These are phyloP conservation scores for Phaeotremella skinneri DNA, from an alignment of 768 basidiomycete species.

Conservation along the genomic window DNA sequence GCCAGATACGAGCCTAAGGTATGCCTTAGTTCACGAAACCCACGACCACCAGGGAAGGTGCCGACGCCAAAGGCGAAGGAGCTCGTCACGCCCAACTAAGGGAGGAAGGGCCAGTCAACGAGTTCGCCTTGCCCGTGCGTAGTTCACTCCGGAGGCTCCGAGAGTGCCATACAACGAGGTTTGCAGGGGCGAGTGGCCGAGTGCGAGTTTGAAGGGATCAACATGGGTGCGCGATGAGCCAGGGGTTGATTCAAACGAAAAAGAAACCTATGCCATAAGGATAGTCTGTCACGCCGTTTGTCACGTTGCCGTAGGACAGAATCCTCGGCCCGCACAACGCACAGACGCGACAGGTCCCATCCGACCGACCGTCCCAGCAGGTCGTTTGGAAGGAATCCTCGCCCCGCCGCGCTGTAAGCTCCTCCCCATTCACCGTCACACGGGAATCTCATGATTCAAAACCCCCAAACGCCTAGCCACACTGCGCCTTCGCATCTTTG, in stretches of 20 bases:
- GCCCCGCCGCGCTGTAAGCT: background rate
- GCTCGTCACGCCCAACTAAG: slow-evolving; percentile 3
- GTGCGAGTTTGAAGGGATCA: background rate
- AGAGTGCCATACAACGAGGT: too few species aligned
- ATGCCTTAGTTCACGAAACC: background rate
- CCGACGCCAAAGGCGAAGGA: slow-evolving; percentile 2
- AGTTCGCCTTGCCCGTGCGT: background rate
- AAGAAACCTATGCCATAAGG: background rate
- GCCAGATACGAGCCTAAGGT: background rate
- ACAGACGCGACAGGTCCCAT: slow-evolving; percentile 6
- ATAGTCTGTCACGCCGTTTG: background rate
- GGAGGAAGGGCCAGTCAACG: background rate
- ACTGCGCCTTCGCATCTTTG: background rate
- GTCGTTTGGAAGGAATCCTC: background rate
- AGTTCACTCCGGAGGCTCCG: too few species aligned
- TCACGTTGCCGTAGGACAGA: background rate
- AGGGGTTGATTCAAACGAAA: background rate
- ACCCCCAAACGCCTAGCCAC: background rate
- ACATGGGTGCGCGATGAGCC: background rate
- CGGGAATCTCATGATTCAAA: background rate
- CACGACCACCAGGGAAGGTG: slow-evolving; percentile 1
- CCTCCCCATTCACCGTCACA: background rate
- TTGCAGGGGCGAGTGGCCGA: too few species aligned
- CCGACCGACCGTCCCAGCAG: background rate
- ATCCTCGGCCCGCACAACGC: background rate